Evolutionary conservation across 441 rosid genomes (phyloP), one percentile per base, ranked within the genome.

Genomic region (Pelargonium citronellum): DNA sequence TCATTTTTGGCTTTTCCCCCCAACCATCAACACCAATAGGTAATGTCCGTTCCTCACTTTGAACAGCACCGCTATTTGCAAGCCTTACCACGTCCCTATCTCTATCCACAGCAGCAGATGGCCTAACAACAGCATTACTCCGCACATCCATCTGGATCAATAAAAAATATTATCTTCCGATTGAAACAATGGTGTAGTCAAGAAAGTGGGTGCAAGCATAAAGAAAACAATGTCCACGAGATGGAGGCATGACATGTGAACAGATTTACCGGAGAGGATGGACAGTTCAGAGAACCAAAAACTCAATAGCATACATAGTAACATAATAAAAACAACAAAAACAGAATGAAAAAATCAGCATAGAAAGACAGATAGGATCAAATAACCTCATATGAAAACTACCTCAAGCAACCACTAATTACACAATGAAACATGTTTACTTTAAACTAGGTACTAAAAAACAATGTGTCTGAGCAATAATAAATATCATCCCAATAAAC

Each of bases 1-100:
- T 96, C 91, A 90, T 84, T 87, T 90, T 96, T 68, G 91, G 73
- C 83, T 91, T 96, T 77, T 95, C 99, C 49, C 68, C 68, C 99
- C 98, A 95, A 72, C 96, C 92, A 79, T 95, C 99, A 78, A 83
- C 86, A 51, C 90, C 84, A 74, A 87, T 82, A 60, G 94, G 68
- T 76, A 87, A 79, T 78, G 89, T 81, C 75, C 89, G 90, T 70
- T 91, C 97, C 71, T 92, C 96, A 70, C 85, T 82, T 74, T 83
- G 91, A 69, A 83, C 79, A 39, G 83, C 83, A 71, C 78, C 88
- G 72, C 79, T 79, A 79, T 76, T 86, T 73, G 89, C 78, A 75
- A 86, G 80, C 77, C 87, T 87, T 20, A 73, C 80, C 77, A 84
- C 77, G 72, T 91, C 96, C 83, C 85, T 87, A 58, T 91, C 97